Evolutionary conservation across 495 filamentous ascomycete genomes (phyloP), one percentile per base, ranked within the genome.

Genomic region (Penicillium pancosmium): DNA sequence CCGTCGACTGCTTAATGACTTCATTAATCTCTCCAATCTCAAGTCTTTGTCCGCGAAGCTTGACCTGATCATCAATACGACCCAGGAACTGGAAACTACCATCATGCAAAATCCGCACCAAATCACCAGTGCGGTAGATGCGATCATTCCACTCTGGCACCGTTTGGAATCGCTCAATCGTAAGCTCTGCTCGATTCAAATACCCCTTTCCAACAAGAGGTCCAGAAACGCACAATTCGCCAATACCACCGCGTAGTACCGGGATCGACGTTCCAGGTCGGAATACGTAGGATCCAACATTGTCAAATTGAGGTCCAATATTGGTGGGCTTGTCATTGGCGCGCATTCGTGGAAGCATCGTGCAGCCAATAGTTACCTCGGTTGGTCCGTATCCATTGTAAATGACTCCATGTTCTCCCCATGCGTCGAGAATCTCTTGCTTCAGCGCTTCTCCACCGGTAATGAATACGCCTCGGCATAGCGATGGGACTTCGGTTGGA

Each of bases 121-220:
- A 68, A 50, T 81, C 78, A n/a, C 78, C 78, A 34, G 78, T 81
- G 16, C 78, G 68, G 43, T 81, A 81, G 61, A 81, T 77, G 46
- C 68, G 79, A 50, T 73, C 68, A 15, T 67, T 69, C 25, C 44
- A 57, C 35, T 67, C 64, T 43, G 74, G 76, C 4, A 73, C 63
- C 6, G 62, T 64, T 19, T 74, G 66, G 55, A 80, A 81, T 15
- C 78, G 73, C 44, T 68, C 68, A 35, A 60, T 59, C 8, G 72
- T 75, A 19, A 78, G 74, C 33, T 91, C 84, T 3, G 84, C 80
- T 4, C 91, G 81, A 43, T 93, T 93, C 40, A 94, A 78, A 63
- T 97, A 97, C 0, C 92, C 93, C 62, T 88, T 91, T 7, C 88
- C 93, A 34, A 97, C 91, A 5, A 97, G 78, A 56, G 86, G 88